Evolutionary conservation across 768 basidiomycete genomes (phyloP).

Genomic region (Phlebiopsis flavidoalba): DNA sequence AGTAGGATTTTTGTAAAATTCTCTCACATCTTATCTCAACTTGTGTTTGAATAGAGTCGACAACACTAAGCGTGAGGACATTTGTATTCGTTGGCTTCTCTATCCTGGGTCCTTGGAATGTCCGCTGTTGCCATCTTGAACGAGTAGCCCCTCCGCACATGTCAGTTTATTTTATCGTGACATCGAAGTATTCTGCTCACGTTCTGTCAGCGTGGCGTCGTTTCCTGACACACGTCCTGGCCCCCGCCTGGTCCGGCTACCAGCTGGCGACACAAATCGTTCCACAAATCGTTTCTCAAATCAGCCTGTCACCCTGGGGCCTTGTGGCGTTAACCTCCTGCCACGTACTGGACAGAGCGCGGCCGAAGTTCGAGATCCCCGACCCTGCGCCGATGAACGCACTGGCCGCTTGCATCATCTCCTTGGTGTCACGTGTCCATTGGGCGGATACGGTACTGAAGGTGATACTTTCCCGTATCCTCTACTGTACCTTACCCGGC

Average conservation of each 20-base stretch:
- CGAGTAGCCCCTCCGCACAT: conserved; percentile 81
- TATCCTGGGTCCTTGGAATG: conserved; percentile 76
- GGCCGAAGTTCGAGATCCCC: conserved; percentile 57
- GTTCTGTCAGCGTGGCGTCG: conserved; percentile 44
- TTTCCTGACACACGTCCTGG: conserved; percentile 68
- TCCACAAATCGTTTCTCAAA: conserved; percentile 50
- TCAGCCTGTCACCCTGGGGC: conserved; percentile 33
- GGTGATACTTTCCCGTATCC: conserved; percentile 31
- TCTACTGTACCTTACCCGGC: neutral
- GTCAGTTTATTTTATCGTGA: conserved; percentile 17
- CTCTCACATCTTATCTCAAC: neutral
- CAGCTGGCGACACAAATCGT: conserved; percentile 54
- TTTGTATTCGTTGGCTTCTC: conserved; percentile 76
- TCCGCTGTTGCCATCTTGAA: conserved; percentile 65
- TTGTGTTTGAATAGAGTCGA: conserved; percentile 39
- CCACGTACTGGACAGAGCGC: conserved; percentile 60
- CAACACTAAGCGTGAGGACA: conserved; percentile 73
- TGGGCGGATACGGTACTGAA: conserved; percentile 72
- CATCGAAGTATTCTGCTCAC: neutral
- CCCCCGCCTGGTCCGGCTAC: conserved; percentile 68
- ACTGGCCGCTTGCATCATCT: conserved; percentile 55
- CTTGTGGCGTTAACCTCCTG: conserved; percentile 55
- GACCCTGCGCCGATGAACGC: conserved; percentile 59
- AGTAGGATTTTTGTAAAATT: conserved; percentile 38
- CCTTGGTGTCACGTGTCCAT: conserved; percentile 61